phyloP scores from a whole-genome alignment of 345 rosid species.

The Sonneratia alba region DNA sequence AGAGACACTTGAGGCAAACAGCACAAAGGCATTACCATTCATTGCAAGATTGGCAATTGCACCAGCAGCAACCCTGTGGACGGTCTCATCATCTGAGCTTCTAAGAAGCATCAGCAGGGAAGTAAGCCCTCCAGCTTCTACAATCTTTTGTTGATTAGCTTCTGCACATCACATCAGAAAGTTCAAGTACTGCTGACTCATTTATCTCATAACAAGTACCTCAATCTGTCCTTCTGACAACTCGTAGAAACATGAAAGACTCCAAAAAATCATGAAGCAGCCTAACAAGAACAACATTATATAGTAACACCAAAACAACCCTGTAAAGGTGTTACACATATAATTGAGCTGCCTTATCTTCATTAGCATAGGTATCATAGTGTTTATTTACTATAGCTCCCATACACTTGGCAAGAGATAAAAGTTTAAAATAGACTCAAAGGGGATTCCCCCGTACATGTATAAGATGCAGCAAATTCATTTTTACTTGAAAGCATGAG shows the following conservation, averaged over 20 bases:
- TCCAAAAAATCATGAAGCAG: no score
- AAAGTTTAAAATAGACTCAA: no score
- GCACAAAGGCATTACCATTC: slow-evolving; percentile 49
- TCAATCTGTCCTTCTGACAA: background rate
- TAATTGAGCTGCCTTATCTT: no score
- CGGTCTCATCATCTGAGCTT: slow-evolving; percentile 79
- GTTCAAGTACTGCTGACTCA: background rate
- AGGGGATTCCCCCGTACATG: no score
- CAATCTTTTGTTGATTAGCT: slow-evolving; percentile 92
- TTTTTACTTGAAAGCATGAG: background rate
- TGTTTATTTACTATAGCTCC: no score
- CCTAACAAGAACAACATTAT: background rate
- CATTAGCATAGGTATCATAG: no score
- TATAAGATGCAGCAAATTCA: slow-evolving; percentile 1
- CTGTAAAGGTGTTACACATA: no score
- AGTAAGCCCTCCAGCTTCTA: slow-evolving; percentile 92
- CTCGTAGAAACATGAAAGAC: background rate
- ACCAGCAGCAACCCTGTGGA: slow-evolving; percentile 98
- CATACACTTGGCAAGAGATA: no score
- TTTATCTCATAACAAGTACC: background rate
- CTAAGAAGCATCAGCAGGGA: slow-evolving; percentile 74
- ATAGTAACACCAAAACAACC: no score
- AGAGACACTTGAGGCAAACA: background rate
- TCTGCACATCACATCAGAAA: slow-evolving; percentile 33
- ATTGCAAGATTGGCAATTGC: slow-evolving; percentile 99